A percentile compares a stretch with the other conserved stretches of the same genome.
These are phyloP conservation scores for Apiospora saccharicola DNA, from an alignment of 2,329 filamentous ascomycete species.

Conservation along the genomic window DNA sequence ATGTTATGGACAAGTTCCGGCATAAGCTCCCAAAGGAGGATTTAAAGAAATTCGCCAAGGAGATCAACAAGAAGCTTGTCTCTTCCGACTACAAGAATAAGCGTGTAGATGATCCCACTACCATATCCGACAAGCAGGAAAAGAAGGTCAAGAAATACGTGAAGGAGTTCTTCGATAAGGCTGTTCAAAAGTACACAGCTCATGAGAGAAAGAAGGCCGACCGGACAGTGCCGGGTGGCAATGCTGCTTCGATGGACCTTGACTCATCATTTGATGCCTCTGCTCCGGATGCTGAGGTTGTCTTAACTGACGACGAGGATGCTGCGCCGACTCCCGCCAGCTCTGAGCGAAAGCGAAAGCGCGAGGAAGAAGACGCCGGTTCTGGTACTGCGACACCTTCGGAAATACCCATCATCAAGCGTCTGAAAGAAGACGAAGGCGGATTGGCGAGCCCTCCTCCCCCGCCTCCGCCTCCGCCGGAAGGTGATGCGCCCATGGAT, in stretches of 20 bases:
- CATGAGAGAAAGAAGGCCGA: constrained; percentile 71
- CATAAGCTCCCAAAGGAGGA: constrained; percentile 86
- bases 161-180: constrained; percentile 86
- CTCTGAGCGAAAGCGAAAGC: constrained; percentile 70
- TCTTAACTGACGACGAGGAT: constrained; percentile 53
- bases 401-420: constrained; percentile 64
- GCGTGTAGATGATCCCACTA: constrained; percentile 81
- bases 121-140: constrained; percentile 77
- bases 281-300: constrained; percentile 44
- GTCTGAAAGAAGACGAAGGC: constrained; percentile 56
- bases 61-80: constrained; percentile 87
- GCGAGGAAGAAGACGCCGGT: constrained; percentile 52
- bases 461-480: constrained; percentile 58
- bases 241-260: constrained; percentile 32
- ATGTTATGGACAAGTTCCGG: constrained; percentile 86
- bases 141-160: constrained; percentile 85
- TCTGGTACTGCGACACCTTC: constrained; percentile 57
- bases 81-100: constrained; percentile 90
- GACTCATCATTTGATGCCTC: constrained; percentile 18
- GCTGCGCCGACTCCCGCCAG: constrained; percentile 53
- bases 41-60: constrained; percentile 67
- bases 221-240: constrained; percentile 40
- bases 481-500: constrained; percentile 45
- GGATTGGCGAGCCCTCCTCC: constrained; percentile 46
- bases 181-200: constrained; percentile 75